Base-by-base conservation (phyloP, 805 yeast species). In the Zygotorulaspora florentina region DNA sequence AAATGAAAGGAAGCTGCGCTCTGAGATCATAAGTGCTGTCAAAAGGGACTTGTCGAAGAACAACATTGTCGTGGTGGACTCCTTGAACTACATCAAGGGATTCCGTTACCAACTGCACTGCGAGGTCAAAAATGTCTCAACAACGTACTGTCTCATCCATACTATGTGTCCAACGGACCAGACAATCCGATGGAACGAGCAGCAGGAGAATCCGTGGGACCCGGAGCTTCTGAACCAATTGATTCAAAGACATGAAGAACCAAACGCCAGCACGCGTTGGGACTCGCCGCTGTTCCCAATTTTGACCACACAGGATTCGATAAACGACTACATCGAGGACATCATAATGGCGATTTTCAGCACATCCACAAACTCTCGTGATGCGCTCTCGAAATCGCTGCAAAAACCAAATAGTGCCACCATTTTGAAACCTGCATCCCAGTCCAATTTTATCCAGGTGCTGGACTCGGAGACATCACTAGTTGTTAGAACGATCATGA, bases 51-150 rank as follows among this genome's bases (percentile, higher is more conserved):
- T 93, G 2, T 73, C 85, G 1, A 74, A 82, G 33, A 70, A 75
- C 26, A 81, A 78, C 16, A 74, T 93, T 25, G 97, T 93, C 1
- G 80, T 93, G 13, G 72, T 93, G 43, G 99, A 93, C 63, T 79
- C 93, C 1, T 71, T 89, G 57, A 81, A 87, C 34, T 93, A 93
- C 62, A 93, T 93, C 57, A 93, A 93, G 61, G 99, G 99, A 0
- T 89, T 90, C 64, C 72, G 99, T 49, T 93, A 93, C 66, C 99
- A 93, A 66, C 71, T 93, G 43, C 89, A 80, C 64, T 90, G 97
- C 65, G 99, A 93, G 64, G 90, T 96, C 31, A 91, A 90, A 62
- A 84, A 88, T 1, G 71, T 81, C 23, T 74, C 81, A 13, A 89
- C 97, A 1, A 82, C 93, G 2, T 84, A 87, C 52, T 85, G 95